A percentile compares a stretch with the other conserved stretches of the same genome.
Conservation (phyloP, 208 protist genomes). For the Acanthamoeba triangularis region DNA sequence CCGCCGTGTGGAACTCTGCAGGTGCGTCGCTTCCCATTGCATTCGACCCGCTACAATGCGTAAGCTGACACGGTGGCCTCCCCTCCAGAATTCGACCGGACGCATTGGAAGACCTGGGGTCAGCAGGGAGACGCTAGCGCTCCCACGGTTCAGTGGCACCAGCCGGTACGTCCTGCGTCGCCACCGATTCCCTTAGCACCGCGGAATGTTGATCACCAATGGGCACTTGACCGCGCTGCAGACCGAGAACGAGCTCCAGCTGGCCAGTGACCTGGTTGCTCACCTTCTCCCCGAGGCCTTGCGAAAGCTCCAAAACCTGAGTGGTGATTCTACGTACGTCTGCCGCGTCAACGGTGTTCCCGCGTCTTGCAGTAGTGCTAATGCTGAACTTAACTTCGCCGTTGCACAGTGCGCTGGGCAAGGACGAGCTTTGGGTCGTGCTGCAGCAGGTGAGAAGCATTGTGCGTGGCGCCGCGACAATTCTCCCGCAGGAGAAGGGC, state of each 20-base stretch:
- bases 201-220: background rate
- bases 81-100: background rate
- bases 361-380: background rate
- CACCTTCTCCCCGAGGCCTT: background rate
- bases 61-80: background rate
- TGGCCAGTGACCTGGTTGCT: background rate
- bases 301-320: background rate
- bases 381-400: background rate
- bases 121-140: background rate
- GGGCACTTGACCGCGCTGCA: background rate
- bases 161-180: background rate
- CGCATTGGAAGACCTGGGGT: conserved; percentile 57
- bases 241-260: background rate
- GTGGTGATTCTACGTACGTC: background rate
- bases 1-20: background rate
- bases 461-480: conserved; percentile 3
- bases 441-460: conserved; percentile 14
- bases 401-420: background rate
- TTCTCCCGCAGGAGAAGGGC: conserved; percentile 1
- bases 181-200: background rate
- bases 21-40: background rate
- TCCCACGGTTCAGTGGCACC: conserved; percentile 10
- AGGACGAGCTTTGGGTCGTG: background rate
- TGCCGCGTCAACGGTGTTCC: too few species aligned
- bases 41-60: background rate